phyloP scores from a whole-genome alignment of 257 asterid genomes.

The Anisodus acutangulus region DNA sequence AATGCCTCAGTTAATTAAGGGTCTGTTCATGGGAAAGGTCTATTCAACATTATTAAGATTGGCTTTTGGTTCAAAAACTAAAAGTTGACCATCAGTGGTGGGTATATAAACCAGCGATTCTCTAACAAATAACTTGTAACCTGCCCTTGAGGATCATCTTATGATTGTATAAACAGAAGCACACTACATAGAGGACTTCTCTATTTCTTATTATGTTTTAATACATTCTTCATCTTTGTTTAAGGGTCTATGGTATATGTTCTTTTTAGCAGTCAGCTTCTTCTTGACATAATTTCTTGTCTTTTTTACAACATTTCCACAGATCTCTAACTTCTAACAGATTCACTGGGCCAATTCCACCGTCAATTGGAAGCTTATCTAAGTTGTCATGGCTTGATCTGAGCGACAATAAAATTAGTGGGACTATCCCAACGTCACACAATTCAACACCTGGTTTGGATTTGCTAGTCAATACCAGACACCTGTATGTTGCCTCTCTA shows the following conservation, averaged over 20 bases:
- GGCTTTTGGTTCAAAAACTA: background rate
- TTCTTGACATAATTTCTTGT: background rate
- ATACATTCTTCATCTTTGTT: conserved; percentile 11
- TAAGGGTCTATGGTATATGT: background rate
- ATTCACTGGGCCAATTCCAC: conserved; percentile 78
- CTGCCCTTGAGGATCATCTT: background rate
- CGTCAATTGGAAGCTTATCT: conserved; percentile 69
- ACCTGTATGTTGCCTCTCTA: conserved; percentile 58
- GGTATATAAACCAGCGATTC: background rate
- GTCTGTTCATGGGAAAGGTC: background rate
- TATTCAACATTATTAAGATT: background rate
- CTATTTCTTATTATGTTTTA: background rate
- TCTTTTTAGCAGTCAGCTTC: background rate
- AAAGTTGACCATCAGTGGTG: background rate
- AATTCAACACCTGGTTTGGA: conserved; percentile 65
- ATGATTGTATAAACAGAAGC: background rate
- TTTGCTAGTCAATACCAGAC: conserved; percentile 61
- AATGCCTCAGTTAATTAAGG: background rate
- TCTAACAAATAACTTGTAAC: background rate
- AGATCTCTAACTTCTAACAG: conserved; percentile 68
- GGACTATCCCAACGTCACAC: conserved; percentile 72
- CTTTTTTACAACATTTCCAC: conserved; percentile 29
- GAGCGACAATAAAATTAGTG: conserved; percentile 68
- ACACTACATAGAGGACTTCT: background rate
- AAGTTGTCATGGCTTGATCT: conserved; percentile 87